A percentile compares a stretch with the other conserved stretches of the same genome.
Evolutionary conservation across 768 basidiomycete genomes (phyloP).

Genomic region (Xerocomus brunneocitrinus): DNA sequence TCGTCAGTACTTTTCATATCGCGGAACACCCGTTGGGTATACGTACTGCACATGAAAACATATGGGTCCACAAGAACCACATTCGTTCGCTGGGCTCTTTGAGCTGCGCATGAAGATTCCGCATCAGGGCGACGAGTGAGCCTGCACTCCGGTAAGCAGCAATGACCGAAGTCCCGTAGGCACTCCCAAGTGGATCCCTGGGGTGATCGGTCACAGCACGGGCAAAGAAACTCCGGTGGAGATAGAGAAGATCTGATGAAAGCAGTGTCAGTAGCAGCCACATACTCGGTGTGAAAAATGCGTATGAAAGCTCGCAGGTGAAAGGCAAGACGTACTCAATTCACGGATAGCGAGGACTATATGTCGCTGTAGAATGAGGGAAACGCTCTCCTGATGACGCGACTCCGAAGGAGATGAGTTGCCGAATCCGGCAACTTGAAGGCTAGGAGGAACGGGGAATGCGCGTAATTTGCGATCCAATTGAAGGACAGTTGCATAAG

Average conservation of each 20-base stretch:
- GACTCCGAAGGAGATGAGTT: slow-evolving; percentile 42
- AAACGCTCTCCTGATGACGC: slow-evolving; percentile 34
- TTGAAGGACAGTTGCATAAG: slow-evolving; percentile 63
- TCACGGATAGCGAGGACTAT: slow-evolving; percentile 66
- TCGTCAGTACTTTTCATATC: slow-evolving; percentile 15
- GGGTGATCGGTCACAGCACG: slow-evolving; percentile 69
- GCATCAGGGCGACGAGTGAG: slow-evolving; percentile 65
- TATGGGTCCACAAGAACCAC: slow-evolving; percentile 49
- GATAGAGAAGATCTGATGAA: slow-evolving; percentile 55
- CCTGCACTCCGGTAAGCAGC: slow-evolving; percentile 72
- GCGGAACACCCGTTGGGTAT: slow-evolving; percentile 4
- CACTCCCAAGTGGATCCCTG: slow-evolving; percentile 67
- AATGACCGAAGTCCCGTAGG: slow-evolving; percentile 68
- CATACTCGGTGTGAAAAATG: slow-evolving; percentile 1
- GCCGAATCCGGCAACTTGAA: slow-evolving; percentile 68
- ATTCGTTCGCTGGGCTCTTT: slow-evolving; percentile 60
- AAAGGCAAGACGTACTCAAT: slow-evolving; percentile 47
- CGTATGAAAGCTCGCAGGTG: not conserved
- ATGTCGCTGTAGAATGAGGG: slow-evolving; percentile 57
- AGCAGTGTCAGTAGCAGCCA: slow-evolving; percentile 14
- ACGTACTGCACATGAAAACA: slow-evolving; percentile 61
- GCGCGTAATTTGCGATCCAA: slow-evolving; percentile 63
- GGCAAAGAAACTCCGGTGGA: slow-evolving; percentile 72
- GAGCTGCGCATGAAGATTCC: slow-evolving; percentile 60
- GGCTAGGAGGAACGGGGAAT: slow-evolving; percentile 59